Base-by-base conservation (phyloP, 2,329 filamentous ascomycete genomes). In the Arthrobotrys pseudoclavata region DNA sequence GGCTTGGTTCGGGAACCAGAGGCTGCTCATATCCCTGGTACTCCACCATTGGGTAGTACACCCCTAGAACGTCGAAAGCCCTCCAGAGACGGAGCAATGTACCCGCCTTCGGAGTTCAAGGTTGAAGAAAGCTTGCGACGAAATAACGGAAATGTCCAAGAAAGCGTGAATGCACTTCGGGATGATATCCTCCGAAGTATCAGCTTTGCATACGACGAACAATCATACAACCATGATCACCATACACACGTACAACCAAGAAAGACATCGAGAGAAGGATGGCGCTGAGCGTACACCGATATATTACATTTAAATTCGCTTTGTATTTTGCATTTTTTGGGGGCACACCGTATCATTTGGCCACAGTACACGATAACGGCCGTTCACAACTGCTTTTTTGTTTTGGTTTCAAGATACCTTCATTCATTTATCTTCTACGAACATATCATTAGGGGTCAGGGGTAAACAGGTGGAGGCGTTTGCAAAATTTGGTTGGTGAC, bases 91-190 rank as follows among this genome's bases (percentile, higher is more conserved):
- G 47, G 40, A 10, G 47, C 53, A 18, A 72, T 62, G 20, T 77
- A 77, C 42, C 74, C 74, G 15, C 74, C 68, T n/a, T 77, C 74
- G 15, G 74, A 71, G 20, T 77, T 77, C 67, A 70, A 70, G n/a
- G 74, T 77, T 24, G 74, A 77, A 61, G 74, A 77, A 57, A 71
- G 74, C 26, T 48, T 77, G 24, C 48, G 67, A 34, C 67, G 68
- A 22, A 77, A 70, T 29, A 77, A 77, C 57, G 74, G 74, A 10
- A 77, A 77, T 26, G 74, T 77, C 4, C 74, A 77, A 20, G 74
- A 77, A 45, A 77, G 74, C 24, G 74, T 77, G 7, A 77, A 52
- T 4, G 74, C 67, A 2, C 47, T 77, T 10, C 50, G 67, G 7
- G 74, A 77, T 40, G 74, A 77, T 57, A 77, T 77, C 20, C 53